Conservation (phyloP, 2,329 filamentous ascomycete species). For the Plectosphaerella cucumerina region DNA sequence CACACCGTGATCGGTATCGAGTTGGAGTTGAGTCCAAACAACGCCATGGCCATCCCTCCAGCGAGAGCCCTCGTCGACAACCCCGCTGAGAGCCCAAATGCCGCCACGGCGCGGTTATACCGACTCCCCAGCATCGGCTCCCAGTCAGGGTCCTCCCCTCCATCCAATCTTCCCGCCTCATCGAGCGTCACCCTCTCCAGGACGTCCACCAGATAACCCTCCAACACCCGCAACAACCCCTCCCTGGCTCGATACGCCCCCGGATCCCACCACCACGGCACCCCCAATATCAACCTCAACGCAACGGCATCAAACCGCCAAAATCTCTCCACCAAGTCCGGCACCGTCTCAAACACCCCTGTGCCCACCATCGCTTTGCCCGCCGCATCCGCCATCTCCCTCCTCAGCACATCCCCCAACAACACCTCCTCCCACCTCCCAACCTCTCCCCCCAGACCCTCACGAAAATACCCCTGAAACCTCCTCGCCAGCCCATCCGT, state of each 20-base stretch:
- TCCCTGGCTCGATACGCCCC: slow-evolving; percentile 13
- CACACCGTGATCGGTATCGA: slow-evolving; percentile 22
- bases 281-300: slow-evolving; percentile 14
- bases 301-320: slow-evolving; percentile 19
- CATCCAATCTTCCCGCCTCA: slow-evolving; percentile 1
- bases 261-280: slow-evolving; percentile 16
- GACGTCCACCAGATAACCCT: slow-evolving; percentile 7
- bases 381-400: slow-evolving; percentile 16
- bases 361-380: slow-evolving; percentile 14
- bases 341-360: slow-evolving; percentile 16
- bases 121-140: slow-evolving; percentile 22
- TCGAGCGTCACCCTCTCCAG: slow-evolving; percentile 5
- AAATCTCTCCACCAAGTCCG: slow-evolving; percentile 17
- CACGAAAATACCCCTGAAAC: slow-evolving; percentile 11
- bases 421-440: slow-evolving; percentile 15
- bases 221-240: slow-evolving; percentile 9
- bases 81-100: slow-evolving; percentile 13
- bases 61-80: slow-evolving; percentile 11
- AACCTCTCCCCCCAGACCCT: slow-evolving; percentile 6
- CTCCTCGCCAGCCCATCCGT: slow-evolving; percentile 4
- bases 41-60: slow-evolving; percentile 6
- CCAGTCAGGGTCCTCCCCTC: slow-evolving; percentile 18
- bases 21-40: slow-evolving; percentile 19
- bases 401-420: slow-evolving; percentile 14
- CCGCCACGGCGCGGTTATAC: slow-evolving; percentile 13